Base-by-base conservation (phyloP, 495 filamentous ascomycete species). In the Patellaria atrata region DNA sequence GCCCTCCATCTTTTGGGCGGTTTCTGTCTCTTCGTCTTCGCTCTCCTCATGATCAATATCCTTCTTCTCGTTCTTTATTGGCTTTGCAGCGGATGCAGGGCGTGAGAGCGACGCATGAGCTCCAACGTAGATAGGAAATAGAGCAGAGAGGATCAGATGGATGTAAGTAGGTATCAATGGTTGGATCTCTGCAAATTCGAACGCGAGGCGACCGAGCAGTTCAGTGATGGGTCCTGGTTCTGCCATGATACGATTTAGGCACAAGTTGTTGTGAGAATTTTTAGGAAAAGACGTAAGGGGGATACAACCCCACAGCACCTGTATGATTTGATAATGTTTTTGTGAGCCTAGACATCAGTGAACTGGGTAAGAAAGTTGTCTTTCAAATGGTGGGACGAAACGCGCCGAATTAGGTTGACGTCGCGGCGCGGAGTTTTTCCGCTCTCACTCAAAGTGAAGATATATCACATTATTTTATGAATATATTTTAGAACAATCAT, bases 21-120 rank as follows among this genome's bases (percentile, higher is more conserved):
- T 37, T 3, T 58, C 53, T 22, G 51, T 44, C 27, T 64, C 55
- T 6, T 75, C 68, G 4, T 69, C 66, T 10, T 65, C 63, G 0
- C 70, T 68, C 7, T 73, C 68, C 9, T 76, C 64, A n/a, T 74
- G 70, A 2, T 64, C 61, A 12, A 28, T 39, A 15, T 65, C 61
- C 38, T 25, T 56, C 52, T 21, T 63, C 22, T 59, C 35, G 52
- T 35, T 38, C 33, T 35, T 45, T 29, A 11, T 30, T 6, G 72
- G 64, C 50, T 68, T 66, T 44, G 75, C 76, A 14, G 83, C 84
- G 2, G 84, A 91, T 0, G 78, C 73, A 8, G 87, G 87, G 21
- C 82, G 70, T 79, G 68, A 28, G 75, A 38, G 70, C 38, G 30
- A 83, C 22, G 70, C 71, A 58, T 85, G 72, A 29, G 79, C 61